phyloP scores from a whole-genome alignment of 2,329 filamentous ascomycete genomes.

The Verticillium tricorpus region DNA sequence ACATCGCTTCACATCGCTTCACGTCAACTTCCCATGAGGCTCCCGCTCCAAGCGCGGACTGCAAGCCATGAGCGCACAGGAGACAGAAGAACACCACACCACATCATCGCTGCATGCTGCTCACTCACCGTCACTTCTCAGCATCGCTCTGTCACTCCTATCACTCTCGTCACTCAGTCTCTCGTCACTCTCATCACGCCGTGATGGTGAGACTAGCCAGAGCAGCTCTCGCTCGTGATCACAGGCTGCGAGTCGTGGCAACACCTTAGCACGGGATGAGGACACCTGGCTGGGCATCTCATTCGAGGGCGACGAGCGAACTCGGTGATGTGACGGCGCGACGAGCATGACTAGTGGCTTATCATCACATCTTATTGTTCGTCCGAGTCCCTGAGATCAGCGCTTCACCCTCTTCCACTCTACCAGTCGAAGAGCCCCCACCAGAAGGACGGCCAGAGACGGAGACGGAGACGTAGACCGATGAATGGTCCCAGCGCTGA shows the following conservation, averaged over 20 bases:
- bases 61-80: background rate
- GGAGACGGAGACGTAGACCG: background rate
- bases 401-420: background rate
- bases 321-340: background rate
- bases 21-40: background rate
- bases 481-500: background rate
- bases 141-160: background rate
- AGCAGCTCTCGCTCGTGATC: background rate
- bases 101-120: background rate
- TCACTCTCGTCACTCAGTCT: background rate
- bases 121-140: background rate
- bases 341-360: background rate
- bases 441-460: background rate
- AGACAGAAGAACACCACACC: background rate
- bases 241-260: background rate
- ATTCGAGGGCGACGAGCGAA: background rate
- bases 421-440: no score
- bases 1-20: background rate
- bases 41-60: background rate
- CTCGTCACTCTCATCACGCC: background rate
- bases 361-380: background rate
- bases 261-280: background rate
- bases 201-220: background rate
- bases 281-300: background rate
- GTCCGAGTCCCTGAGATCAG: background rate